Evolutionary conservation across 805 yeast genomes (phyloP), one percentile per base, ranked within the genome.

Genomic region (Yarrowia osloensis): DNA sequence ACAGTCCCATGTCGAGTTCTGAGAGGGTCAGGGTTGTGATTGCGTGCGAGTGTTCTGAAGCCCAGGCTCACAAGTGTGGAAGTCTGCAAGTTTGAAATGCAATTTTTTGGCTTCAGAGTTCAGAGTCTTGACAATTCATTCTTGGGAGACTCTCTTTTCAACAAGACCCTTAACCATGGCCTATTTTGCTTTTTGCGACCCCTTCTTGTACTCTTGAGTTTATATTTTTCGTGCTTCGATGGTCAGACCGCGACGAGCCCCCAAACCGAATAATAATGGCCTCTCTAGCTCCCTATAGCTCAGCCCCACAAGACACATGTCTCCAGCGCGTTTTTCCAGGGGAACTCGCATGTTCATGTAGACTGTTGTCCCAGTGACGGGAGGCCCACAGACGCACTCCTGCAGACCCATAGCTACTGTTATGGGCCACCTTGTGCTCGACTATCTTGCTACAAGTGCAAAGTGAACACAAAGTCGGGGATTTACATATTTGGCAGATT

Each of bases 11-110:
- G 65, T n/a, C 5, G 21, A 24, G 40, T 9, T 28, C 15, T 26
- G 33, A 26, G 55, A 55, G 62, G 62, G 62, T 55, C 62, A 55
- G 62, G 62, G 62, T 55, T 57, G 42, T 22, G 46, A 54, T 54
- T 9, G 57, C 57, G 40, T 50, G 40, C 40, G 40, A 33, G 57
- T 29, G 37, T 35, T 15, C 39, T 37, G 42, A n/a, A n/a, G 42
- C n/a, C 8, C 42, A 37, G 42, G 11, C 37, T 33, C 37, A 28
- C 15, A 19, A 50, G 55, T 50, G 55, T 33, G 57, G 57, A 50
- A 33, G 28, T 11, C 37, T 49, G 54, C 31, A 24, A 42, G 50
- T 15, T 21, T 12, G 35, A 31, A 50, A 50, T 49, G 37, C 12
- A 21, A 31, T 5, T 19, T 49, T 49, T 47, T 44, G 50, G 19